phyloP scores from a whole-genome alignment of 495 filamentous ascomycete species.

The Xylona heveae region DNA sequence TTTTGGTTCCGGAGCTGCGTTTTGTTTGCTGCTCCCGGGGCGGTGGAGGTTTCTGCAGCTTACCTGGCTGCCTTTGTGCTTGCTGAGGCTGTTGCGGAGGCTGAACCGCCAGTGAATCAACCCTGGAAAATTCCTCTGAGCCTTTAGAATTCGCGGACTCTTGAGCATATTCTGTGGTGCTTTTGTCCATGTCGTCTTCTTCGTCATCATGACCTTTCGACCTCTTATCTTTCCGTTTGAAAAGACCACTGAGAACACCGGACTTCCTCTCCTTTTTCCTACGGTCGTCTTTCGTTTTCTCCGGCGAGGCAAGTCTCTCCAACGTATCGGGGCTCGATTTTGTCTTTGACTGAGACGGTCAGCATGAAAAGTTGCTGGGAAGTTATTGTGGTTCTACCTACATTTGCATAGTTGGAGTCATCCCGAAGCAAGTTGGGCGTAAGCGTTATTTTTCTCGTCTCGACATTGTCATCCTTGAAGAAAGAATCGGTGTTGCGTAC shows the following conservation, averaged over 20 bases:
- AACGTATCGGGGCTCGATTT: conserved; percentile 26
- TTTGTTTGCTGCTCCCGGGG: conserved; percentile 11
- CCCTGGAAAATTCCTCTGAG: conserved; percentile 27
- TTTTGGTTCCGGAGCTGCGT: conserved; percentile 10
- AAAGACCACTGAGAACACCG: conserved; percentile 80
- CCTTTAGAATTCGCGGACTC: conserved; percentile 28
- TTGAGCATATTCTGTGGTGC: conserved; percentile 29
- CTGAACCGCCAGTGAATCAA: too few relatives aligned
- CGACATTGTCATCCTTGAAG: conserved; percentile 86
- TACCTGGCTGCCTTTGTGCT: conserved; percentile 40
- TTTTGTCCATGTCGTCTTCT: conserved; percentile 36
- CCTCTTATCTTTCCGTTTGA: conserved; percentile 90
- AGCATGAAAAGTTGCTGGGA: background rate
- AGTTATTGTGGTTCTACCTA: conserved; percentile 9
- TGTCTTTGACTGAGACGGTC: conserved; percentile 17
- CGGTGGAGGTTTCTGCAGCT: conserved; percentile 46
- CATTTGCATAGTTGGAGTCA: conserved; percentile 49
- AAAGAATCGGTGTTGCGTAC: conserved; percentile 83
- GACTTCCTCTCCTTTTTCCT: conserved; percentile 84
- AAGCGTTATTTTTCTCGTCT: conserved; percentile 92
- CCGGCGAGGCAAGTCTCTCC: conserved; percentile 29
- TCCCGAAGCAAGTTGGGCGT: conserved; percentile 90
- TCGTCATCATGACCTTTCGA: conserved; percentile 45
- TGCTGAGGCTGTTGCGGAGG: too few relatives aligned
- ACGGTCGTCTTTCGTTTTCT: conserved; percentile 51